Evolutionary conservation across 129 eudicot species (phyloP), one percentile per base, ranked within the genome.

Genomic region (Scalesia atractyloides): DNA sequence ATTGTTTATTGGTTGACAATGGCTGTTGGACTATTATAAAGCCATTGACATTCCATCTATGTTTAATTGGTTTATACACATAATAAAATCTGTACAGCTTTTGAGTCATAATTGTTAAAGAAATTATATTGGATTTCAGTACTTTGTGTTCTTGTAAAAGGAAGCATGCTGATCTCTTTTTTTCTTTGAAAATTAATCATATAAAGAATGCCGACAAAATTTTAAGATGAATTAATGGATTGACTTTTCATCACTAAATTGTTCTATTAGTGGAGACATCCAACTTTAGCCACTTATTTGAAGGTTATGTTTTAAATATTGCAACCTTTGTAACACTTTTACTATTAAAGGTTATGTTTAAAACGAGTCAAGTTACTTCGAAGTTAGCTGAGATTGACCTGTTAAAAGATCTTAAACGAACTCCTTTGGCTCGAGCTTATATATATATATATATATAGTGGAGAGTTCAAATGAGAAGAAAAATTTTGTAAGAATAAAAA

Each of bases 1-100:
- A 13, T 48, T 68, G 17, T 76, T 47, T 47, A 76, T n/a, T 59
- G 80, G 68, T 68, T 76, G 69, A 68, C 52, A 18, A 68, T 76
- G 80, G 50, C 74, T 46, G 53, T 24, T 76, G 80, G 62, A 68
- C 30, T 76, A 46, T 44, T 56, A 57, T 67, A 68, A 76, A 48
- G 81, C 54, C 81, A 47, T 76, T 76, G 81, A 76, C 81, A 76
- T 76, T 76, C 75, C 64, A 58, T 33, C 43, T 48, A 69, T 48
- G 5, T 61, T 15, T 30, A 9, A 76, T 58, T 59, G 47, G 62
- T 51, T 18, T 17, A 14, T 43, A 13, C 24, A 53, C 14, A 16
- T 64, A n/a, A 64, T 64, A 51, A 24, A 36, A 8, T 34, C 8
- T 12, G 11, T 61, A 61, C 7, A 73, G 61, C 13, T 73, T 46